These are phyloP conservation scores for Calocybe indica DNA, from an alignment of 768 basidiomycete species.

Conservation along the genomic window DNA sequence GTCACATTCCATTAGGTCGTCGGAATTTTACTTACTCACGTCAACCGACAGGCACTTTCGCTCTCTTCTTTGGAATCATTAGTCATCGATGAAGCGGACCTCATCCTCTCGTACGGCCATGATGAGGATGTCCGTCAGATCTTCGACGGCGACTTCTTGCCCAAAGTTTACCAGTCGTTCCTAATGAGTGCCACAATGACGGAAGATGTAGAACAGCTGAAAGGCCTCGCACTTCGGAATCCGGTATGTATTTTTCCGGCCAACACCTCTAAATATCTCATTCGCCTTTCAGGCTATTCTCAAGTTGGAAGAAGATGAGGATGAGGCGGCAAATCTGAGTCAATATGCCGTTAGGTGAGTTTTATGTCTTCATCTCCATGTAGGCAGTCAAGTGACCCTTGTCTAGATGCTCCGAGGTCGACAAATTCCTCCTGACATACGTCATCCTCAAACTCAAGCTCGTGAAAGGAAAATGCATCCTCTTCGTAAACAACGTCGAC, in stretches of 20 bases:
- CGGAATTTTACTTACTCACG: background rate
- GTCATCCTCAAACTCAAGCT: conserved; percentile 96
- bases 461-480: conserved; percentile 91
- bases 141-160: conserved; percentile 64
- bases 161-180: conserved; percentile 84
- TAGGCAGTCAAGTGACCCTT: conserved; percentile 3
- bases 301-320: conserved; percentile 82
- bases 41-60: conserved; percentile 45
- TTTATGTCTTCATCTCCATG: background rate
- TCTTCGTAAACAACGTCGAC: conserved; percentile 96
- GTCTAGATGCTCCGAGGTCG: conserved; percentile 81
- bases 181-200: conserved; percentile 98
- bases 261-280: background rate
- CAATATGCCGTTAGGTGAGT: conserved; percentile 79
- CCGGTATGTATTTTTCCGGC: conserved; percentile 53
- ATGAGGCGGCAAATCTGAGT: conserved; percentile 72
- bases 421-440: conserved; percentile 95
- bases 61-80: conserved; percentile 72
- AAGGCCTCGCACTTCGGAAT: conserved; percentile 80
- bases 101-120: conserved; percentile 95
- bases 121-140: conserved; percentile 79
- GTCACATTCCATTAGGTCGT: background rate
- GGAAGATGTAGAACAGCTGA: conserved; percentile 88
- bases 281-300: conserved; percentile 58
- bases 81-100: conserved; percentile 96